Evolutionary conservation across 2,329 filamentous ascomycete genomes (phyloP).

Genomic region (Diaporthe sp.): DNA sequence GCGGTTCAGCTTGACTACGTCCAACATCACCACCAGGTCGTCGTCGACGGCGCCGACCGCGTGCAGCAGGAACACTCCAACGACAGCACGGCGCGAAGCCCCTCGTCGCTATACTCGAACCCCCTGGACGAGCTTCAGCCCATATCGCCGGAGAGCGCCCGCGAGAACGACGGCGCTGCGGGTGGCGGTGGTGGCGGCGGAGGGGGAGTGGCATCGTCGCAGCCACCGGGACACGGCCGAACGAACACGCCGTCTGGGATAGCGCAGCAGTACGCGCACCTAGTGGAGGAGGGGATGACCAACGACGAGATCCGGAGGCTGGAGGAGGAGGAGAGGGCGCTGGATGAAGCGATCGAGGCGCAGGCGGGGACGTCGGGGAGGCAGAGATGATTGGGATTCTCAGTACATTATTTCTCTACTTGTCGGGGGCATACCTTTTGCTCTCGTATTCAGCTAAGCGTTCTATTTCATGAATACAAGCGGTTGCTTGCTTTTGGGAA

Average conservation of each 20-base stretch:
- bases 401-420: background rate
- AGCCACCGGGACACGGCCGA: constrained; percentile 18
- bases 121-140: constrained; percentile 21
- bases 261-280: constrained; percentile 60
- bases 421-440: background rate
- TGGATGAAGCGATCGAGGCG: constrained; percentile 68
- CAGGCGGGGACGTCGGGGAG: constrained; percentile 50
- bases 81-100: constrained; percentile 18
- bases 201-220: background rate
- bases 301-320: constrained; percentile 67
- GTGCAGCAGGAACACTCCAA: constrained; percentile 28
- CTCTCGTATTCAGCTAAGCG: constrained; percentile 1
- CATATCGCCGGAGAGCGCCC: constrained; percentile 29
- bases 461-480: constrained; percentile 13
- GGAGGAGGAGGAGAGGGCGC: constrained; percentile 70
- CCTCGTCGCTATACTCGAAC: constrained; percentile 22
- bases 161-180: constrained; percentile 24
- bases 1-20: constrained; percentile 39
- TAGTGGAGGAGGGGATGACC: constrained; percentile 74
- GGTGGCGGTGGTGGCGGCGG: constrained; percentile 37
- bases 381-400: background rate
- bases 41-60: constrained; percentile 22
- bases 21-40: constrained; percentile 30
- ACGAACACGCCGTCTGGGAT: constrained; percentile 51
- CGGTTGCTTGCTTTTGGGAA: background rate